Evolutionary conservation across 169 alveolate species (phyloP).

Genomic region (Plasmodium fragile): DNA sequence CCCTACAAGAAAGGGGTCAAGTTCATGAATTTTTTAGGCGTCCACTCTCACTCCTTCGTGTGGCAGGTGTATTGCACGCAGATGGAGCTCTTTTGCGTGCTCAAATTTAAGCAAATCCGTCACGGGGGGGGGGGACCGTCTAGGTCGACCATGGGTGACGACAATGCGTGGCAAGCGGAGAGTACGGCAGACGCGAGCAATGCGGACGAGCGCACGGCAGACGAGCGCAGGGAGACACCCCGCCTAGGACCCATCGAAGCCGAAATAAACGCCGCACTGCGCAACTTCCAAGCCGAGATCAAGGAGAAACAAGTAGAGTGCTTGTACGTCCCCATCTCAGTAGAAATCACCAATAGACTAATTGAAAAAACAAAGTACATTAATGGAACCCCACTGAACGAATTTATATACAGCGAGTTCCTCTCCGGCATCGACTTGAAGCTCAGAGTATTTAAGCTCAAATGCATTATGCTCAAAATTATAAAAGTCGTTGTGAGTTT

Average conservation of each 20-base stretch:
- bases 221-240: not conserved
- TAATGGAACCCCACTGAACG: slow-evolving; percentile 59
- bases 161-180: not conserved
- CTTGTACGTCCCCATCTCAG: slow-evolving; percentile 43
- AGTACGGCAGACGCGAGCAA: too few species aligned
- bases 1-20: slow-evolving; percentile 16
- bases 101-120: slow-evolving; percentile 27
- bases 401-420: slow-evolving; percentile 64
- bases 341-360: slow-evolving; percentile 2
- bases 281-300: not conserved
- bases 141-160: not conserved
- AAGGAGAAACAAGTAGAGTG: slow-evolving; percentile 40
- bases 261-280: slow-evolving; percentile 19
- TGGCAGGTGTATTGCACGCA: slow-evolving; percentile 67
- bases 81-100: slow-evolving; percentile 22
- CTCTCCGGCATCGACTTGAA: slow-evolving; percentile 65
- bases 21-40: slow-evolving; percentile 65
- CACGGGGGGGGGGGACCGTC: not conserved
- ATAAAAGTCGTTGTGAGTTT: slow-evolving; percentile 13
- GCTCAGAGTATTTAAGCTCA: slow-evolving; percentile 47
- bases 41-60: slow-evolving; percentile 57
- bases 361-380: slow-evolving; percentile 53
- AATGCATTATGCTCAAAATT: slow-evolving; percentile 38
- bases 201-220: too few species aligned
- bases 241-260: slow-evolving; percentile 4